Evolutionary conservation across 2,329 filamentous ascomycete species (phyloP), one percentile per base, ranked within the genome.

Genomic region (Fusarium sp.): DNA sequence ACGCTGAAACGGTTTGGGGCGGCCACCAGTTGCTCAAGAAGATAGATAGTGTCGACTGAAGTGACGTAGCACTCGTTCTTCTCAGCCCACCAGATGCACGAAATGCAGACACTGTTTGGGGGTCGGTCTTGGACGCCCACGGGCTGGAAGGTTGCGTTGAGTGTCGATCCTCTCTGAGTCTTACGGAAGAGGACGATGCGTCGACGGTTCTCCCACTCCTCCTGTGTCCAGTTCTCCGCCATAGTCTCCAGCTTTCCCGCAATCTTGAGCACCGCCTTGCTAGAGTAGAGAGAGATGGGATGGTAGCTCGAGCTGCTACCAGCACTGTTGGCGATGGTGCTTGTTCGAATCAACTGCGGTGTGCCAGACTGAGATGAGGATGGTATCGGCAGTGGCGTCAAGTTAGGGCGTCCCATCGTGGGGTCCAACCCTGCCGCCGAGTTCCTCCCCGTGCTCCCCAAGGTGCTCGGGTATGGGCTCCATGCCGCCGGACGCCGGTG

Each of bases 1-100:
- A 98, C 95, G 0, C 93, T 96, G 84, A 98, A 99, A 31, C 94
- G 90, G 53, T 92, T 91, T 0, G 89, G 88, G 0, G 87, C 82
- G 1, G 91, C 94, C 9, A 98, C 94, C 8, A 99, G 88, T 74
- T 96, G 93, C 84, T 98, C 96, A 3, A 99, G 87, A n/a, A 99
- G 88, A 77, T 93, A 93, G 77, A 99, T 98, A 3, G 96, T 98
- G 83, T 99, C 96, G 20, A 99, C 96, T 61, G 95, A 98, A 4
- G 96, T 98, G 62, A 98, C 95, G 81, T 92, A 98, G 83, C 93
- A 98, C 78, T 97, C 94, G 56, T 91, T 87, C 84, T 95, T 97
- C 83, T 97, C 95, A 67, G 92, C 92, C 96, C 96, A 99, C 87
- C 92, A 95, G 79, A 99, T 99, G 86, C 96, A 99, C 83, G 95